These are phyloP conservation scores for Phytophthora nicotianae DNA, from an alignment of 352 stramenopile genomes.

Conservation along the genomic window DNA sequence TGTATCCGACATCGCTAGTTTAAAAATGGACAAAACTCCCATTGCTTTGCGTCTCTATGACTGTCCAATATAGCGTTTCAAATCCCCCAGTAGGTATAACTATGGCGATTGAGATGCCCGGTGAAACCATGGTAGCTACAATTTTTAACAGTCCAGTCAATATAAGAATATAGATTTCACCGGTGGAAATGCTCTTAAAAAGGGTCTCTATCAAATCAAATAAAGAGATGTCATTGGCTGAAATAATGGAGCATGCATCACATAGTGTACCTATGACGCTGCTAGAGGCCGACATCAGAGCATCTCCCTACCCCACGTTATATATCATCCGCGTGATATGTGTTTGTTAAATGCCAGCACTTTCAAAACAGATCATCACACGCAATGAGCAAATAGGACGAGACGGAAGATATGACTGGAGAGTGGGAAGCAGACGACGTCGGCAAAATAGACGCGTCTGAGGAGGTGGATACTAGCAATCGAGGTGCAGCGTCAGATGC, in stretches of 20 bases:
- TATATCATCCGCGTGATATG: neutral
- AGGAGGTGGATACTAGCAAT: neutral
- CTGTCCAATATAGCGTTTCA: neutral
- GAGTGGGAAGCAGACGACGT: neutral
- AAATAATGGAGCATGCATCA: neutral
- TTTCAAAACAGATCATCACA: neutral
- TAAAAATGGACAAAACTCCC: neutral
- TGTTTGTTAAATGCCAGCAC: neutral
- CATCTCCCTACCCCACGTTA: neutral
- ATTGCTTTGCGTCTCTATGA: neutral
- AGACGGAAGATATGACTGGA: neutral
- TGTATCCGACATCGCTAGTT: neutral
- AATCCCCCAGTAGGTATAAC: neutral
- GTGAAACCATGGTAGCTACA: neutral
- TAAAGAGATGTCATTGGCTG: neutral
- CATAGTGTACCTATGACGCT: neutral
- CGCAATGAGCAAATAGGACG: neutral
- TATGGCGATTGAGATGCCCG: neutral
- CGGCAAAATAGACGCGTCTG: neutral
- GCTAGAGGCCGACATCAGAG: neutral
- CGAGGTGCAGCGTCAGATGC: neutral
- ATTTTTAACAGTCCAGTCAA: neutral
- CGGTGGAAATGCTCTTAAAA: no score
- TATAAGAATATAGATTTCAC: neutral
- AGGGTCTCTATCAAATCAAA: neutral